Base-by-base conservation (phyloP, 192 early-diverging fungal genomes). In the Coemansia sp. region DNA sequence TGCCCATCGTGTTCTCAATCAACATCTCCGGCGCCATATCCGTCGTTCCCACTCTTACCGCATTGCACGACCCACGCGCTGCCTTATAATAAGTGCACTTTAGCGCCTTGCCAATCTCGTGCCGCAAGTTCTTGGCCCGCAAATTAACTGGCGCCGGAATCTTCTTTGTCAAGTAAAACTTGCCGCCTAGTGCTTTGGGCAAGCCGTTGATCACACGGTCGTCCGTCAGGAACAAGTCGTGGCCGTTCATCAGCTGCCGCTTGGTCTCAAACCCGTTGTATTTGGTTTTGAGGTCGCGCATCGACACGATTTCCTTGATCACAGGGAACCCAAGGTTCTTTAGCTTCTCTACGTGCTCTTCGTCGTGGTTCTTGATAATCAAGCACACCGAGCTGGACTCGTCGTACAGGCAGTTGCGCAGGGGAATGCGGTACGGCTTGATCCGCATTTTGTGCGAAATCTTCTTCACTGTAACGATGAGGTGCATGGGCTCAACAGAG, bases 211-310 rank as follows among this genome's bases (percentile, higher is more conserved):
- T 52, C 14, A 98, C 78, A 11, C 90, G 85, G 15, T 92, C 89
- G 82, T 97, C 97, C 10, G 92, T 86, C 58, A 97, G 77, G 66
- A 98, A 97, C 69, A 97, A 74, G 56, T 93, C 91, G 67, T 91
- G 96, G 2, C 85, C 72, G 17, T 81, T 80, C 60, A 87, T 75
- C 17, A 97, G 83, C 57, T 87, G 71, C 63, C 93, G 86, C 68
- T 86, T 90, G 15, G 88, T 87, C 76, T 97, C 92, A 66, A 87
- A 91, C 37, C 89, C 72, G 67, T 88, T 86, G 73, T 88, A 94
- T 60, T 93, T 90, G 59, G 84, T 83, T 49, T 87, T 86, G 47
- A 98, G 78, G 75, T 96, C 90, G 36, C 79, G 69, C 42, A 94
- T 60, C 25, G 87, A 90, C 72, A 95, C 83, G 17, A 94, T 90